Percentiles rank a stretch among this genome's conserved stretches.
These are phyloP conservation scores for Podaxis rugospora DNA, from an alignment of 768 basidiomycete genomes.

Conservation along the genomic window DNA sequence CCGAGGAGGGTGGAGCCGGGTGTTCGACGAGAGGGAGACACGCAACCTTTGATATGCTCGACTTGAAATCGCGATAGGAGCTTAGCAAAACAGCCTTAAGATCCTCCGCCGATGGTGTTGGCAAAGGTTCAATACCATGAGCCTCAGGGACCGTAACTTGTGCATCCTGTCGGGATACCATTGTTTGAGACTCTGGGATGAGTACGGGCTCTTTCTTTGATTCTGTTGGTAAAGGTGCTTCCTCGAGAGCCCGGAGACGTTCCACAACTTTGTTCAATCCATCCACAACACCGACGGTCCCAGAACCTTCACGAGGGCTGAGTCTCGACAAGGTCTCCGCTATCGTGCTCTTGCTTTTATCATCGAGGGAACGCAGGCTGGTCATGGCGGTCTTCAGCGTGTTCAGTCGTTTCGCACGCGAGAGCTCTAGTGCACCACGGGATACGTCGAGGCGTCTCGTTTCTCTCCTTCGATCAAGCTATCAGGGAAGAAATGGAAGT, in stretches of 20 bases:
- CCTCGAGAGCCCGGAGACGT: slow-evolving; percentile 1
- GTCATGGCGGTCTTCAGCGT: slow-evolving; percentile 9
- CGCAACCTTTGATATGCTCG: slow-evolving; percentile 40
- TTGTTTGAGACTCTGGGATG: not conserved
- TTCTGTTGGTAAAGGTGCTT: slow-evolving; percentile 44
- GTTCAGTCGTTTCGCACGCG: slow-evolving; percentile 9
- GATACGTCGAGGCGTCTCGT: slow-evolving; percentile 5
- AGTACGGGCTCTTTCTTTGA: slow-evolving; percentile 15
- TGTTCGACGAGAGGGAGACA: slow-evolving; percentile 26
- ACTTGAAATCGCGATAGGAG: slow-evolving; percentile 45
- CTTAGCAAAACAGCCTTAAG: slow-evolving; percentile 32
- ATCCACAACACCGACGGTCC: slow-evolving; percentile 5
- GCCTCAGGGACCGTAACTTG: not conserved
- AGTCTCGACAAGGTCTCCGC: not conserved
- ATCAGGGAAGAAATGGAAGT: not conserved
- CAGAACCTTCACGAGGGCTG: not conserved
- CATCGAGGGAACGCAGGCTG: not conserved
- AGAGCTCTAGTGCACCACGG: slow-evolving; percentile 6
- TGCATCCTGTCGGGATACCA: not conserved
- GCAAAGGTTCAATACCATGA: not conserved
- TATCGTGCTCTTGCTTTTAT: not conserved
- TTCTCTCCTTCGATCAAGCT: slow-evolving; percentile 6
- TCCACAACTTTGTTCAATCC: slow-evolving; percentile 10
- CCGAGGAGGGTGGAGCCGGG: slow-evolving; percentile 10
- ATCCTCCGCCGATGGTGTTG: slow-evolving; percentile 15